These are phyloP conservation scores for Durusdinium trenchii DNA, from an alignment of 73 alveolate species.

Conservation along the genomic window DNA sequence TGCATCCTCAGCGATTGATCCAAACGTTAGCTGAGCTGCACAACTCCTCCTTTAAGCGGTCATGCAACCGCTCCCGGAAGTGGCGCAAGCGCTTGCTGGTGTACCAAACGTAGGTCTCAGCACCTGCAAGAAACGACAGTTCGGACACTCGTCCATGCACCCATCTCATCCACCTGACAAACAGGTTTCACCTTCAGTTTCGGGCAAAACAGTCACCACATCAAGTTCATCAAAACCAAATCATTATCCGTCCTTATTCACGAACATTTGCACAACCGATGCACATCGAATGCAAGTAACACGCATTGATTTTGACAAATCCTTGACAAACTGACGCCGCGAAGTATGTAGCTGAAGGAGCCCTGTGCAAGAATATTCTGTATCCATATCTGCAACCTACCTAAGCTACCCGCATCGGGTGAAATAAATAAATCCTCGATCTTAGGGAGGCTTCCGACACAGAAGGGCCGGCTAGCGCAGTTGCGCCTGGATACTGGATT, in stretches of 20 bases:
- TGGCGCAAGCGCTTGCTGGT: slow-evolving; percentile 61
- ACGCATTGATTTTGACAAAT: too few species aligned
- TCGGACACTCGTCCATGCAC: not conserved
- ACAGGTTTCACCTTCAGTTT: not conserved
- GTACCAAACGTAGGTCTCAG: slow-evolving; percentile 39
- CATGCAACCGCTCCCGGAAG: slow-evolving; percentile 85
- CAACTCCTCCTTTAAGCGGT: slow-evolving; percentile 66
- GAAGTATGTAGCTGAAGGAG: not conserved
- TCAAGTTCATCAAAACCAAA: too few species aligned
- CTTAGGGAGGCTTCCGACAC: too few species aligned
- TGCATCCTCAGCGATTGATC: not conserved
- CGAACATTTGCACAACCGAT: too few species aligned
- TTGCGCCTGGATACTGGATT: slow-evolving; percentile 72
- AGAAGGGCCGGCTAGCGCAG: too few species aligned
- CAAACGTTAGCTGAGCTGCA: not conserved
- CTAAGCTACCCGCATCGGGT: not conserved
- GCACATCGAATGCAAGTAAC: too few species aligned
- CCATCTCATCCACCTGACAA: not conserved
- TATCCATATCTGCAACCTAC: not conserved
- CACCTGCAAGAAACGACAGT: not conserved
- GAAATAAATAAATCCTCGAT: too few species aligned
- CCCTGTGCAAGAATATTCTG: not conserved
- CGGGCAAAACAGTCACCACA: not conserved
- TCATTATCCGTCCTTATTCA: too few species aligned
- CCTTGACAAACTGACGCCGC: too few species aligned